A percentile compares a stretch with the other conserved stretches of the same genome.
Evolutionary conservation across 208 protist genomes (phyloP).

Genomic region (Jaenimonas drosophilae): DNA sequence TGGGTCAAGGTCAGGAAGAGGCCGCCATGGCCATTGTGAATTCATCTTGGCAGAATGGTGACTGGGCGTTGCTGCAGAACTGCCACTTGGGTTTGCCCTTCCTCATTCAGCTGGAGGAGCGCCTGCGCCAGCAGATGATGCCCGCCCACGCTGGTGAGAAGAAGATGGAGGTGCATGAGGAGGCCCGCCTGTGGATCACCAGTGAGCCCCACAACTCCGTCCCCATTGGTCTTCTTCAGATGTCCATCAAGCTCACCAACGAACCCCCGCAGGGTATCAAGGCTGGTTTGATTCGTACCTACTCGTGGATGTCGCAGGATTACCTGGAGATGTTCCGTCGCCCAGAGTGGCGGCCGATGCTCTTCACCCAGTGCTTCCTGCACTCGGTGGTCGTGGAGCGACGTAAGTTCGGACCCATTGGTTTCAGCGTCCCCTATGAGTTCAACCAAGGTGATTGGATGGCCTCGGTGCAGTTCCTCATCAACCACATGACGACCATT

Average conservation of each 20-base stretch:
- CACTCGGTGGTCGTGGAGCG: conserved; percentile 91
- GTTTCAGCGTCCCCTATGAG: conserved; percentile 94
- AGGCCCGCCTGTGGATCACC: conserved; percentile 95
- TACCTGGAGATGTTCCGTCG: conserved; percentile 93
- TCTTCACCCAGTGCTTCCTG: conserved; percentile 94
- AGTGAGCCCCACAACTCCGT: conserved; percentile 92
- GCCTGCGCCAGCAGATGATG: conserved; percentile 73
- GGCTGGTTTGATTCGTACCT: conserved; percentile 94
- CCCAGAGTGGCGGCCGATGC: conserved; percentile 94
- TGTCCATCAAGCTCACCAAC: conserved; percentile 98
- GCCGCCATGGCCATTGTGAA: conserved; percentile 88
- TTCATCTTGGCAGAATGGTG: conserved; percentile 77
- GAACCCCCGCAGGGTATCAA: conserved; percentile 96
- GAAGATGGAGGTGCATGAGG: conserved; percentile 80
- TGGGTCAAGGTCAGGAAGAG: conserved; percentile 98
- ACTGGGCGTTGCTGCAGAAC: conserved; percentile 96
- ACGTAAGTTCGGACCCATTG: conserved; percentile 92
- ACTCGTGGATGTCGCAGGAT: conserved; percentile 95
- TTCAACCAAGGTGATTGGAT: conserved; percentile 91
- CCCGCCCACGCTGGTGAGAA: conserved; percentile 54
- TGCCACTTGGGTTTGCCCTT: conserved; percentile 94
- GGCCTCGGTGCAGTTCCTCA: conserved; percentile 93
- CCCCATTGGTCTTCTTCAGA: conserved; percentile 94
- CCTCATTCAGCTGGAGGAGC: conserved; percentile 87
- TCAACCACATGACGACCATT: conserved; percentile 97